These are phyloP conservation scores for Chamaecyparis obtusa DNA, from an alignment of 75 land plant species.

Conservation along the genomic window DNA sequence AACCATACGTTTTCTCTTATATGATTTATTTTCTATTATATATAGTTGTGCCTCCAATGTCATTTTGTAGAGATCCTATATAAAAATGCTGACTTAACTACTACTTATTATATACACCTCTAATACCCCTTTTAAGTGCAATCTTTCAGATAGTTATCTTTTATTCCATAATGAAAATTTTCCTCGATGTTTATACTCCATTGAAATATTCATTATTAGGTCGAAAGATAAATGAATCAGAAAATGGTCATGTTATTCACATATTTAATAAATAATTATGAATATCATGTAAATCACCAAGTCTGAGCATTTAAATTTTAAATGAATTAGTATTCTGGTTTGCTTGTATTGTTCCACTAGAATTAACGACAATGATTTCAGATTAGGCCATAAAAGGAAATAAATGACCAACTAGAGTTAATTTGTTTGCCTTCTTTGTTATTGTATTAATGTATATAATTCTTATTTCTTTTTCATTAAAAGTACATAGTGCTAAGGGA, in stretches of 20 bases:
- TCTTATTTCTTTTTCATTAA: neutral
- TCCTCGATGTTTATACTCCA: neutral
- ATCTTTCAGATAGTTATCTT: neutral
- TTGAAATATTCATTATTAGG: neutral
- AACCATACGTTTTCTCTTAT: neutral
- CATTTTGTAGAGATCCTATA: neutral
- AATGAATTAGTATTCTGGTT: neutral
- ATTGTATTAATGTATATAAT: neutral
- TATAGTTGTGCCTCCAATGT: neutral
- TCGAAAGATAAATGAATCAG: neutral
- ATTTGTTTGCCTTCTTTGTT: neutral
- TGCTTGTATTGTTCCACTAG: neutral
- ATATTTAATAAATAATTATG: neutral
- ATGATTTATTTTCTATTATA: neutral
- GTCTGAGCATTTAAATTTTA: neutral
- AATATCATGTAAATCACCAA: neutral
- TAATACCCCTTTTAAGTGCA: neutral
- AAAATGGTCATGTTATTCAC: neutral
- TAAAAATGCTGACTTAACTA: neutral
- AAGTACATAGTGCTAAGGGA: no score
- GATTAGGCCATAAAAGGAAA: neutral
- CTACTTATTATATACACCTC: neutral
- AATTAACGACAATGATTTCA: neutral
- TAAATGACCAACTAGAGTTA: neutral
- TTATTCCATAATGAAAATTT: neutral